Percentiles rank a stretch among this genome's conserved stretches.
These are phyloP conservation scores for Aciculosporium take DNA, from an alignment of 2,329 filamentous ascomycete genomes.

Conservation along the genomic window DNA sequence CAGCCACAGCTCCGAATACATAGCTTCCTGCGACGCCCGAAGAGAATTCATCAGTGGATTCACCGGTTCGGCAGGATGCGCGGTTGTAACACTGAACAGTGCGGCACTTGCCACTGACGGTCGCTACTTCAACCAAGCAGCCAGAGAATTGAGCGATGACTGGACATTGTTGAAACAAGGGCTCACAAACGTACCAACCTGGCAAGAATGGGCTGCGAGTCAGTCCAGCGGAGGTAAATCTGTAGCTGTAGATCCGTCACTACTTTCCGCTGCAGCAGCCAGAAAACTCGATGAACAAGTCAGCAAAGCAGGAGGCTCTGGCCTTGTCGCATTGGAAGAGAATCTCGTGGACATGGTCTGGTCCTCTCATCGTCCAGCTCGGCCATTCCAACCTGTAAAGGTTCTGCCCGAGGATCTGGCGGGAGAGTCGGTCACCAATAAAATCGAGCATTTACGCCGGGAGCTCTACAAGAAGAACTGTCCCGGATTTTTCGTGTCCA, in stretches of 20 bases:
- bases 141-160: slow-evolving; percentile 78
- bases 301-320: slow-evolving; percentile 68
- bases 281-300: slow-evolving; percentile 73
- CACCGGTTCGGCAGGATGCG: slow-evolving; percentile 86
- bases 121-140: slow-evolving; percentile 93
- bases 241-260: slow-evolving; percentile 80
- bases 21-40: slow-evolving; percentile 84
- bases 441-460: slow-evolving; percentile 76
- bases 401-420: slow-evolving; percentile 59
- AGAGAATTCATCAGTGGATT: slow-evolving; percentile 90
- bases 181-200: slow-evolving; percentile 84
- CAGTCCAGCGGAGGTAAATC: slow-evolving; percentile 75
- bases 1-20: slow-evolving; percentile 95
- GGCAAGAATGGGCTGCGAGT: slow-evolving; percentile 90
- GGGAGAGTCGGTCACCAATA: slow-evolving; percentile 69
- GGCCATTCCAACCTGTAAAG: slow-evolving; percentile 62
- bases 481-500: slow-evolving; percentile 76
- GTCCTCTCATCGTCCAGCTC: slow-evolving; percentile 56
- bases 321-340: slow-evolving; percentile 57
- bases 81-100: slow-evolving; percentile 72
- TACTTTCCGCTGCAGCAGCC: slow-evolving; percentile 53
- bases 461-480: slow-evolving; percentile 84
- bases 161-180: slow-evolving; percentile 90
- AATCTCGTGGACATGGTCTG: slow-evolving; percentile 92
- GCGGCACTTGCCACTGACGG: slow-evolving; percentile 89